Percentiles rank a stretch among this genome's conserved stretches.
Evolutionary conservation across 1,139 yeast species (phyloP).

Genomic region (Spathaspora sp.): DNA sequence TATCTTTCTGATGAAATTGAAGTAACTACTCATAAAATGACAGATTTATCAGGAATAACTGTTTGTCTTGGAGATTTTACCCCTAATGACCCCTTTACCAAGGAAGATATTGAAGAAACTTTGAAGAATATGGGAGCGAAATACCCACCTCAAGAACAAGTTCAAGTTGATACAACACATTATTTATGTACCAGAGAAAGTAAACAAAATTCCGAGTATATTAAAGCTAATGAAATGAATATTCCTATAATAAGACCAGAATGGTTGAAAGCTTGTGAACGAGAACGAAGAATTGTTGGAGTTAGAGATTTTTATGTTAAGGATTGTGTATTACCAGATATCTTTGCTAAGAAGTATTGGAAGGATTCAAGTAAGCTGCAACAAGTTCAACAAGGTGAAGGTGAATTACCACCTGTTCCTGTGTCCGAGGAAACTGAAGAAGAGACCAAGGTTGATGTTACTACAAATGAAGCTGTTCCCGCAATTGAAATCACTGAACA

Average conservation of each 20-base stretch:
- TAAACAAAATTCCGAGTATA: constrained; percentile 58
- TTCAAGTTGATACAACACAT: constrained; percentile 91
- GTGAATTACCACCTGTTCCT: constrained; percentile 6
- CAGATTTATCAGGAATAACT: constrained; percentile 90
- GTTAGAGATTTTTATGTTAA: constrained; percentile 79
- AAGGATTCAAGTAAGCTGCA: constrained; percentile 10
- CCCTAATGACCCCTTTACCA: constrained; percentile 55
- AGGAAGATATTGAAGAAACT: constrained; percentile 62
- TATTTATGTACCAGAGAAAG: constrained; percentile 74
- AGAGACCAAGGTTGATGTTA: constrained; percentile 3
- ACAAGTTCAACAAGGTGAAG: not conserved
- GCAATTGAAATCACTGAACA: constrained; percentile 5
- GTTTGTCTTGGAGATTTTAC: constrained; percentile 85
- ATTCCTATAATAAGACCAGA: constrained; percentile 96
- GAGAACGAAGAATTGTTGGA: constrained; percentile 86
- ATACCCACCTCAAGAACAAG: constrained; percentile 63
- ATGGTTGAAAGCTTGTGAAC: constrained; percentile 93
- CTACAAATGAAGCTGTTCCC: constrained; percentile 7
- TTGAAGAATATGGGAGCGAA: constrained; percentile 76
- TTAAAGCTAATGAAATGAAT: constrained; percentile 80
- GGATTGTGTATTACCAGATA: constrained; percentile 50
- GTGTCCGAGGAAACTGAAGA: not conserved
- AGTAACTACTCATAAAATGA: constrained; percentile 91
- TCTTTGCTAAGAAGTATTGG: constrained; percentile 48
- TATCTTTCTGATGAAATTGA: constrained; percentile 66